These are phyloP conservation scores for Fusarium nanum DNA, from an alignment of 2,329 filamentous ascomycete genomes.

Conservation along the genomic window DNA sequence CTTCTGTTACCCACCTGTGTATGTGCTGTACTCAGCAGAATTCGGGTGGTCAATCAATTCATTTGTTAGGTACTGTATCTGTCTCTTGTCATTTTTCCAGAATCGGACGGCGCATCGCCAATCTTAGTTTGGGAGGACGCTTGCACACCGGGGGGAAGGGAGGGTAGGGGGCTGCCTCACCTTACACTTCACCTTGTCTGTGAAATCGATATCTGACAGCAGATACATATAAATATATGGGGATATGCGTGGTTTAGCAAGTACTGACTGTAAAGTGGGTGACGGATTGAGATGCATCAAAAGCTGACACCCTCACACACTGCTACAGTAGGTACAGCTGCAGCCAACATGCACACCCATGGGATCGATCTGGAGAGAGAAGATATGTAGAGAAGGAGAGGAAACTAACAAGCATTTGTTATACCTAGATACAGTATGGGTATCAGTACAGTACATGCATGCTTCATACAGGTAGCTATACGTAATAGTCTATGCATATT, in stretches of 20 bases:
- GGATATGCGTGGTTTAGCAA: not conserved
- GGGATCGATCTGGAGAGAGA: slow-evolving; percentile 24
- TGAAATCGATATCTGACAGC: slow-evolving; percentile 23
- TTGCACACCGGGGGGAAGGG: slow-evolving; percentile 16
- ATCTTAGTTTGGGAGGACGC: slow-evolving; percentile 16
- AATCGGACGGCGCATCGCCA: slow-evolving; percentile 38
- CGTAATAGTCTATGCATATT: not conserved
- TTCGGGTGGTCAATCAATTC: not conserved
- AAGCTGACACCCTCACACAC: slow-evolving; percentile 10
- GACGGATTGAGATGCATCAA: slow-evolving; percentile 10
- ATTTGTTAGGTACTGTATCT: not conserved
- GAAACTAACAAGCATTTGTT: slow-evolving; percentile 12
- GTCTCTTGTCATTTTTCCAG: slow-evolving; percentile 32
- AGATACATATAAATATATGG: not conserved
- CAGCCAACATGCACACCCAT: slow-evolving; percentile 8
- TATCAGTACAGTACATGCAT: not conserved
- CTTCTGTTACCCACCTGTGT: too few species aligned
- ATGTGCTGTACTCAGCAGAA: slow-evolving; percentile 2
- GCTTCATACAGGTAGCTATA: not conserved
- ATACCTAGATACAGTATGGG: not conserved
- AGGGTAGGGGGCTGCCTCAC: slow-evolving; percentile 20
- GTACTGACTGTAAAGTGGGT: not conserved
- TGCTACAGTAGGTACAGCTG: not conserved
- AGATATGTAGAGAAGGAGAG: slow-evolving; percentile 8
- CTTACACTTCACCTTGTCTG: slow-evolving; percentile 26